phyloP scores from a whole-genome alignment of 1,284 basidiomycete species.

The Microbotryomycetes sp. region DNA sequence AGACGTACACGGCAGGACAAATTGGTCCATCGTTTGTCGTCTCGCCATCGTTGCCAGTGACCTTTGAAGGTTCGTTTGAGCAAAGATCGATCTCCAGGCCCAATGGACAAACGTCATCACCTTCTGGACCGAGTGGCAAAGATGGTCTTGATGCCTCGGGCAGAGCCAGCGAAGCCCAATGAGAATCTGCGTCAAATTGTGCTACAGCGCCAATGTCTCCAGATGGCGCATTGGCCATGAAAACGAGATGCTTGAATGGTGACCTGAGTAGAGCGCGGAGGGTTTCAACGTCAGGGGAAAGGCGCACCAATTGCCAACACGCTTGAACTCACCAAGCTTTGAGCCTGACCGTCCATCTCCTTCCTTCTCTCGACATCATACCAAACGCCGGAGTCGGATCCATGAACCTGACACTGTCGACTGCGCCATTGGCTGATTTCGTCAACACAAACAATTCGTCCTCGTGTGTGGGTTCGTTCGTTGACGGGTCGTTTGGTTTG shows the following conservation, averaged over 20 bases:
- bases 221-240: constrained; percentile 46
- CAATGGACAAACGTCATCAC: constrained; percentile 47
- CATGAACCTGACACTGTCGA: constrained; percentile 42
- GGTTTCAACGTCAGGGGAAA: neutral
- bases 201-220: constrained; percentile 41
- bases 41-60: constrained; percentile 43
- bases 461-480: constrained; percentile 41
- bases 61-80: constrained; percentile 44
- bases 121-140: constrained; percentile 45
- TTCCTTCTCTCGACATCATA: constrained; percentile 38
- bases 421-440: neutral
- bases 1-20: constrained; percentile 46
- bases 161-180: constrained; percentile 47
- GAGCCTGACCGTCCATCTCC: constrained; percentile 43
- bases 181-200: constrained; percentile 22
- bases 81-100: constrained; percentile 50
- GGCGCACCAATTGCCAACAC: constrained; percentile 27
- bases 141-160: constrained; percentile 49
- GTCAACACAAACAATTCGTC: constrained; percentile 43
- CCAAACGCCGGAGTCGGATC: constrained; percentile 46
- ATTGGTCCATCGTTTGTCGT: constrained; percentile 46
- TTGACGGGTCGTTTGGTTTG: constrained; percentile 23
- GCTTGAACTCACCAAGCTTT: constrained; percentile 42
- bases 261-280: constrained; percentile 40
- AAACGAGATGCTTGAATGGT: constrained; percentile 46